Evolutionary conservation across 2,329 filamentous ascomycete genomes (phyloP), one percentile per base, ranked within the genome.

Genomic region (Hypomyces perniciosus): DNA sequence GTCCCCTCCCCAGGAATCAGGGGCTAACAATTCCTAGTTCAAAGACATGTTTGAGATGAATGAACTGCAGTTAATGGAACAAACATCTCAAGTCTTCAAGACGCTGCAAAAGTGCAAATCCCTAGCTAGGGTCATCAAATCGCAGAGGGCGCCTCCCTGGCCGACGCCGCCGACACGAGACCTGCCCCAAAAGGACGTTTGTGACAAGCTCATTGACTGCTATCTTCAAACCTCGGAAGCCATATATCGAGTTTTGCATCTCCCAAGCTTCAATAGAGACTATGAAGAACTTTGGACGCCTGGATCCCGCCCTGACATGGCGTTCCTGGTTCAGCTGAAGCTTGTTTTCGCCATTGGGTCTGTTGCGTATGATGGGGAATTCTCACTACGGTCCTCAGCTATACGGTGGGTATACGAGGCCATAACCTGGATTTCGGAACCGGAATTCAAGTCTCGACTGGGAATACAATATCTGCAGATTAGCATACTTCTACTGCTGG

Each of bases 321-420:
- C 62, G 0, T 84, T 84, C 44, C 52, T 82, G 1, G 70, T 82
- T 10, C 79, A 79, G 42, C 55, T 84, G 3, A 81, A 83, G 56
- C 65, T 85, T 0, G 72, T 83, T 0, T 62, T 84, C 4, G 79
- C 81, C 0, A 73, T 84, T 13, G 82, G 81, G 0, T 72, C 78
- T 1, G 65, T 69, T 1, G 66, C 68, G 0, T 74, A 78, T 50
- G 77, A 83, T 46, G 69, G 76, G 0, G 53, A 63, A 0, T 82
- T 79, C 50, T 75, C 73, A 0, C 56, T 81, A 34, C 72, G 78
- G 6, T 46, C 65, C 5, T 68, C 69, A 0, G 80, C 80, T 0
- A 65, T 74, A n/a, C 69, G 64, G 29, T 85, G 80, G 81, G 65
- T 83, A 0, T 77, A 78, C 49, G 79, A 82, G 54, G 80, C 75